Evolutionary conservation across 106 monocot genomes (phyloP), one percentile per base, ranked within the genome.

Genomic region (Allium cepa): DNA sequence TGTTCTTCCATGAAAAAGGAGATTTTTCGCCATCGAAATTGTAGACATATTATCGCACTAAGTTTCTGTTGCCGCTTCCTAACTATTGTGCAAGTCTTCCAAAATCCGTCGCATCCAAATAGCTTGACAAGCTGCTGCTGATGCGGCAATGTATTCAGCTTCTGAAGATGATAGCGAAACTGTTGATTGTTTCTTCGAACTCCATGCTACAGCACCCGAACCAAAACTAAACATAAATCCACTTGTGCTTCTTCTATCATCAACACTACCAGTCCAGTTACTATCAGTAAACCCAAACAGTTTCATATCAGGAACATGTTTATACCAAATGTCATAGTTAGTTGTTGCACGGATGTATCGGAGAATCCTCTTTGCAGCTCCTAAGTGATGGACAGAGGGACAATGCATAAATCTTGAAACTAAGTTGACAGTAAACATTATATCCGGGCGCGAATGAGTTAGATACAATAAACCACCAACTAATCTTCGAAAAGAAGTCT

Each of bases 331-430:
- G 12, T 12, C 68, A 73, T 56, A 79, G 9, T 47, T 63, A 4
- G 4, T 56, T 0, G 70, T 77, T 3, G 4, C 77, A 8, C 47
- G 57, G n/a, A 77, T 51, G 36, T 77, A 70, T 4, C 57, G 17
- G 1, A 77, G 57, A 58, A n/a, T 71, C 0, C 57, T 47, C 53
- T 66, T 71, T 71, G 64, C 71, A 57, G 59, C 11, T 59, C 65
- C 65, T 18, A 73, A 45, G 47, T 73, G 72, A 64, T 56, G 17
- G 3, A 4, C 11, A 11, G 59, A 50, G 11, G 72, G 72, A 67
- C 14, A 57, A 18, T 78, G 71, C 77, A 78, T 78, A 14, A 71
- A 78, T 28, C 71, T 65, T 50, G 72, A 78, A 3, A 78, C 4
- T 8, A 72, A 66, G 51, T 46, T 67, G 3, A 66, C 50, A 10